Percentiles rank a stretch among this genome's conserved stretches.
These are phyloP conservation scores for Nannochloris sp. DNA, from an alignment of 139 green algal genomes.

Conservation along the genomic window DNA sequence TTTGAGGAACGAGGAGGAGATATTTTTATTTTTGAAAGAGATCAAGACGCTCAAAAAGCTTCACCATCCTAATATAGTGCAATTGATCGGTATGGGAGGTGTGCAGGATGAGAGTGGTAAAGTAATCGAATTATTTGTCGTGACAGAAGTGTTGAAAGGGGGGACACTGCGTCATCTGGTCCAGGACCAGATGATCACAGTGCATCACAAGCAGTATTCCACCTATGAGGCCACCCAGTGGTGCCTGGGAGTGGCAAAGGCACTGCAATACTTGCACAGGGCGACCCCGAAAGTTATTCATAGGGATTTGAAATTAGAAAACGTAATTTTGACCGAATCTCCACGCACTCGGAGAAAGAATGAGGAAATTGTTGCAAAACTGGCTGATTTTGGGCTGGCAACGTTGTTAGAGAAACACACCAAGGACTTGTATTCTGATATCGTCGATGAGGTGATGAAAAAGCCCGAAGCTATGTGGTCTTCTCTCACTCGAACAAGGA, in stretches of 20 bases:
- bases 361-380: conserved; percentile 23
- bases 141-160: conserved; percentile 56
- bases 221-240: conserved; percentile 50
- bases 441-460: neutral
- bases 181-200: conserved; percentile 14
- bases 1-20: conserved; percentile 40
- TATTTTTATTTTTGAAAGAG: conserved; percentile 57
- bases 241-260: conserved; percentile 42
- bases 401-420: conserved; percentile 14
- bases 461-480: neutral
- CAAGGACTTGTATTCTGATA: neutral
- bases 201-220: conserved; percentile 1
- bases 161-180: conserved; percentile 41
- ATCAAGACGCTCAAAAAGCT: conserved; percentile 58
- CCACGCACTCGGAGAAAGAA: neutral
- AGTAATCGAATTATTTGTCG: conserved; percentile 34
- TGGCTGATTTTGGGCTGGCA: conserved; percentile 43
- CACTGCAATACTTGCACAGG: conserved; percentile 62
- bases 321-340: conserved; percentile 37
- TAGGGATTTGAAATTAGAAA: conserved; percentile 65
- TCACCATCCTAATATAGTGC: conserved; percentile 29
- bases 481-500: neutral
- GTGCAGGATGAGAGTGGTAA: neutral
- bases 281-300: conserved; percentile 70
- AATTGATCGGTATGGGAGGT: conserved; percentile 15